A percentile compares a stretch with the other conserved stretches of the same genome.
phyloP scores from a whole-genome alignment of 1,284 basidiomycete genomes.

The Malassezia furfur region DNA sequence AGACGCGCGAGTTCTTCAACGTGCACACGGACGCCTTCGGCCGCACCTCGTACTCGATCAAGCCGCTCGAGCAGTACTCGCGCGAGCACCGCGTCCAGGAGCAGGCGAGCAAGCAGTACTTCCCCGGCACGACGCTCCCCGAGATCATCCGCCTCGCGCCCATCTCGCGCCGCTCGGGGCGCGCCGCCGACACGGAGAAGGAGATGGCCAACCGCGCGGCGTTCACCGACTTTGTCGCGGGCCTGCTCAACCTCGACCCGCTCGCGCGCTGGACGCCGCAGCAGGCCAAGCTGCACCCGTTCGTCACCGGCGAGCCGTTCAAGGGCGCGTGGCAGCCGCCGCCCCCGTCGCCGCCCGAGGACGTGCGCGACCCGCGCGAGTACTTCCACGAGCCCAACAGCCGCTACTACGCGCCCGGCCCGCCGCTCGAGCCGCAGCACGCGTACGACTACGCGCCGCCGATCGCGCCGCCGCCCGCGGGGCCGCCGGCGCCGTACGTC shows the following conservation, averaged over 20 bases:
- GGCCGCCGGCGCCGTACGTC: neutral
- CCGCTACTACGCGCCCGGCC: conserved; percentile 18
- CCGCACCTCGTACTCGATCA: conserved; percentile 79
- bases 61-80: conserved; percentile 87
- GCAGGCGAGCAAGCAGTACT: conserved; percentile 96
- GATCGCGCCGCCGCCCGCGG: neutral
- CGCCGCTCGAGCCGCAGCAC: neutral
- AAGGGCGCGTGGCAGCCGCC: conserved; percentile 48
- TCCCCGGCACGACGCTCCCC: conserved; percentile 82
- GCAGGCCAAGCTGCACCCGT: conserved; percentile 88
- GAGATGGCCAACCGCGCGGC: conserved; percentile 86
- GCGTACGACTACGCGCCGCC: neutral
- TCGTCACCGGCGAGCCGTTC: conserved; percentile 94
- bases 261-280: conserved; percentile 93
- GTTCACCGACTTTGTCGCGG: conserved; percentile 96
- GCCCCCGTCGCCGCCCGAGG: neutral
- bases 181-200: conserved; percentile 80
- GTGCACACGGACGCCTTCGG: conserved; percentile 66
- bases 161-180: conserved; percentile 67
- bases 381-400: conserved; percentile 18
- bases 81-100: conserved; percentile 88
- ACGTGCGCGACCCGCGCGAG: conserved; percentile 15
- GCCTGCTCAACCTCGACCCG: conserved; percentile 85
- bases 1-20: conserved; percentile 89
- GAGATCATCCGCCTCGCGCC: conserved; percentile 95